A percentile compares a stretch with the other conserved stretches of the same genome.
Evolutionary conservation across 768 basidiomycete genomes (phyloP).

Genomic region (Tricholoma sp.): DNA sequence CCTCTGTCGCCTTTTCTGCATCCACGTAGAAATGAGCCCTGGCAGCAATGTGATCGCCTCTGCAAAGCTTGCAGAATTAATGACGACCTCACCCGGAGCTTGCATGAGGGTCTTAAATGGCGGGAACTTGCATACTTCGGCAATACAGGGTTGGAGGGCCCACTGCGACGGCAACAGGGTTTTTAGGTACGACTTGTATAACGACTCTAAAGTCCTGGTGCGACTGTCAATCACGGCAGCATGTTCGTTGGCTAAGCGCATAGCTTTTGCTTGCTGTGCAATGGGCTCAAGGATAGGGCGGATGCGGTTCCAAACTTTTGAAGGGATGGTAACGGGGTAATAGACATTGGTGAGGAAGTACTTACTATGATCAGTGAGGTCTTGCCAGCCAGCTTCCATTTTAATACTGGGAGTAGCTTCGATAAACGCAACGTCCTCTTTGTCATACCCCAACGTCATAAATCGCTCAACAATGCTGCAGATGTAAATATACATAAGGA

Average conservation of each 20-base stretch:
- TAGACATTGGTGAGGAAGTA: too few relatives aligned
- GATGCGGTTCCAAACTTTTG: conserved; percentile 21
- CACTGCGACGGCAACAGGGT: conserved; percentile 19
- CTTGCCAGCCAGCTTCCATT: conserved; percentile 1
- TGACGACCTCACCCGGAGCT: too few relatives aligned
- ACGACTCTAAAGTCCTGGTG: not conserved
- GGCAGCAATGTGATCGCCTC: too few relatives aligned
- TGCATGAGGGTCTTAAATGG: too few relatives aligned
- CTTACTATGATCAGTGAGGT: conserved; percentile 28
- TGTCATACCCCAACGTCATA: conserved; percentile 15
- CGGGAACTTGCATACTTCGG: conserved; percentile 11
- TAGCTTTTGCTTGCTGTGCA: conserved; percentile 2
- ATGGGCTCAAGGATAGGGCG: conserved; percentile 14
- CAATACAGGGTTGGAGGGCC: conserved; percentile 17
- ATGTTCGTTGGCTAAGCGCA: conserved; percentile 9
- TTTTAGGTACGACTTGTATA: conserved; percentile 17
- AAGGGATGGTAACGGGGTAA: too few relatives aligned
- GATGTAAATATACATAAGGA: too few relatives aligned
- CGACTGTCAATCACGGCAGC: conserved; percentile 3
- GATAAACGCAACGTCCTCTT: conserved; percentile 9
- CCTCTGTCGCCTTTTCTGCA: too few relatives aligned
- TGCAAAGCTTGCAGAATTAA: too few relatives aligned
- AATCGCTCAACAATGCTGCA: conserved; percentile 18
- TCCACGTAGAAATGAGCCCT: too few relatives aligned
- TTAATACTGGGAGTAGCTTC: not conserved